Base-by-base conservation (phyloP, 176 grass and related monocot species). In the Stipa capillata region DNA sequence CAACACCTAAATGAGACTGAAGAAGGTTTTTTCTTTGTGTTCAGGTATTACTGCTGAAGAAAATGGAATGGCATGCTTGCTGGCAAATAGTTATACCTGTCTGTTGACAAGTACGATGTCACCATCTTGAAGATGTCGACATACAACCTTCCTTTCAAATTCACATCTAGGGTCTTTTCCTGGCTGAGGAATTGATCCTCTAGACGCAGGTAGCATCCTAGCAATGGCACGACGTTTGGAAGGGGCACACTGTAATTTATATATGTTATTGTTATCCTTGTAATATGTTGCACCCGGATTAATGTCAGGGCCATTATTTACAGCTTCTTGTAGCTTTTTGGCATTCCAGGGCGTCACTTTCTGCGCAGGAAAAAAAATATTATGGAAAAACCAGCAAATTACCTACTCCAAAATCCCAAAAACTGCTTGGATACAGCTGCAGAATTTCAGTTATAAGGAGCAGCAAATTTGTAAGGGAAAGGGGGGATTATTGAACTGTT, bases 101-200 rank as follows among this genome's bases (percentile, higher is more conserved):
- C 94, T 88, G 79, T 97, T 97, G 68, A 94, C 94, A 76, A 97
- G 87, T 65, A 97, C 94, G 41, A 94, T 82, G 27, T 97, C 94
- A 68, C 94, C 94, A 83, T 97, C 87, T 78, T 79, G 87, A 73
- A 97, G 79, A 82, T 94, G 94, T 42, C 94, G 87, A 89, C 90
- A 88, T 35, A 97, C 89, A 84, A 94, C 73, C 74, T 97, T 97
- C 67, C 84, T 87, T 83, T 97, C 94, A 24, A 90, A 90, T 29
- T 85, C 91, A 40, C 76, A 80, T 74, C 87, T 93, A 17, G 89
- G 94, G 57, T 79, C 91, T 59, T 88, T 97, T 27, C 91, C 91
- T 54, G 79, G 77, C 28, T 89, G 87, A 62, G 76, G 68, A 78
- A 76, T 71, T 25, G 77, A 78, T 83, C 85, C 85, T 86, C 77